Percentiles rank a stretch among this genome's conserved stretches.
Evolutionary conservation across 768 basidiomycete genomes (phyloP).

Genomic region (Mycena capillaripes): DNA sequence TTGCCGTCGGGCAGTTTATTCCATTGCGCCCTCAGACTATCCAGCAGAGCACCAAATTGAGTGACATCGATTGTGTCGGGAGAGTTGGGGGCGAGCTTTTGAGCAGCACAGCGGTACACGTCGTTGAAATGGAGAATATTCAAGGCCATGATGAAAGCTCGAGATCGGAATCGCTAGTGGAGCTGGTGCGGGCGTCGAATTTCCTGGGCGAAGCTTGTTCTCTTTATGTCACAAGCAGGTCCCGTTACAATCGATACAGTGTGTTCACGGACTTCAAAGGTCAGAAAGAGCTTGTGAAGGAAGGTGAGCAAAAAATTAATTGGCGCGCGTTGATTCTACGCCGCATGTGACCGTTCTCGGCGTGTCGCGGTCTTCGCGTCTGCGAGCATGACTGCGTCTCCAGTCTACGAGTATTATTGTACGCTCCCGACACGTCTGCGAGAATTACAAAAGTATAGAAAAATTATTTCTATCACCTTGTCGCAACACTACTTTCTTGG

Average conservation of each 20-base stretch:
- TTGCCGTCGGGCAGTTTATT: conserved; percentile 57
- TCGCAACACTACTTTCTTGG: conserved; percentile 71
- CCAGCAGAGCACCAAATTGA: conserved; percentile 83
- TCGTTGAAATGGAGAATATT: conserved; percentile 83
- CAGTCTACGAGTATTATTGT: too few species aligned
- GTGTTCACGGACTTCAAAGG: too few species aligned
- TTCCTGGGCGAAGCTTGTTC: too few species aligned
- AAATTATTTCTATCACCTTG: conserved; percentile 88
- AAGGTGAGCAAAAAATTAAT: background rate
- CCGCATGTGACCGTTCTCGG: conserved; percentile 9
- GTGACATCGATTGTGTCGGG: conserved; percentile 85
- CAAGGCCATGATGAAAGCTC: conserved; percentile 41
- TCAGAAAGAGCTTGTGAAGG: too few species aligned
- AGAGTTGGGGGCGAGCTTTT: conserved; percentile 69
- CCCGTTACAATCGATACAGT: too few species aligned
- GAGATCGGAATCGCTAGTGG: background rate
- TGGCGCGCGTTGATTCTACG: too few species aligned
- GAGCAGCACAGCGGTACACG: conserved; percentile 85
- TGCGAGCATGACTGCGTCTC: too few species aligned
- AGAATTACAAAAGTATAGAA: conserved; percentile 57
- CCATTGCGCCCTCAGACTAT: conserved; percentile 65
- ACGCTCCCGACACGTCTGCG: too few species aligned
- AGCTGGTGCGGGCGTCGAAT: too few species aligned
- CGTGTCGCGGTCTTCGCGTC: too few species aligned
- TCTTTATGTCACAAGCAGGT: too few species aligned